A percentile compares a stretch with the other conserved stretches of the same genome.
phyloP scores from a whole-genome alignment of 2,329 filamentous ascomycete genomes.

The Penicillium corylophilum region DNA sequence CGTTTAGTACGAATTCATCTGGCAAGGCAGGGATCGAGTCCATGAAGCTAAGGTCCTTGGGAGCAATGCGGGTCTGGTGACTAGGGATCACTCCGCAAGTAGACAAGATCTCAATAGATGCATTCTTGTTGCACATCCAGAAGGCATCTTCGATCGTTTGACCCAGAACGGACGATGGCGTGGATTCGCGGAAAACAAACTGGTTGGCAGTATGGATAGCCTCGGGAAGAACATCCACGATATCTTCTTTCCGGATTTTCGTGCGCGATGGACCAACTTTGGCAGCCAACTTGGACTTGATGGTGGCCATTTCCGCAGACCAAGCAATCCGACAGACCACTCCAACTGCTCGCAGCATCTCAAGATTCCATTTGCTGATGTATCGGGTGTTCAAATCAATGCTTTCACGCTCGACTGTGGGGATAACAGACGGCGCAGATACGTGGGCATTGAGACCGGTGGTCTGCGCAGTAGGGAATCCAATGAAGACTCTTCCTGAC shows the following conservation, averaged over 20 bases:
- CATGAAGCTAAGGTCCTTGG: conserved; percentile 72
- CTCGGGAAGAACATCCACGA: conserved; percentile 70
- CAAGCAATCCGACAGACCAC: conserved; percentile 89
- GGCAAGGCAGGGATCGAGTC: conserved; percentile 85
- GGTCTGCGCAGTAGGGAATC: conserved; percentile 95
- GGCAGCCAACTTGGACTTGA: conserved; percentile 61
- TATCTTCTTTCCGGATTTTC: conserved; percentile 62
- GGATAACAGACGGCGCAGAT: conserved; percentile 92
- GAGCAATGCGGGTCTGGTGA: conserved; percentile 74
- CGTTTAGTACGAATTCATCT: conserved; percentile 66
- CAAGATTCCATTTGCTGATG: conserved; percentile 92
- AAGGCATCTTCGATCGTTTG: conserved; percentile 92
- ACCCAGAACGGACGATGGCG: conserved; percentile 78
- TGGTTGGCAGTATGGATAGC: conserved; percentile 81
- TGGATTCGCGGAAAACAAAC: conserved; percentile 86
- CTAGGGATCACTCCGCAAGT: conserved; percentile 85
- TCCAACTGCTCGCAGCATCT: conserved; percentile 86
- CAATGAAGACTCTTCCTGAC: conserved; percentile 91
- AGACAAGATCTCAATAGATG: conserved; percentile 83
- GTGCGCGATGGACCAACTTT: conserved; percentile 31
- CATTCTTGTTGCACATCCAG: conserved; percentile 83
- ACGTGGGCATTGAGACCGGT: conserved; percentile 92
- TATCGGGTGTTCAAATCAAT: conserved; percentile 95
- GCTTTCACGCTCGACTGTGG: conserved; percentile 93
- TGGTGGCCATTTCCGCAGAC: conserved; percentile 76